Evolutionary conservation across 495 filamentous ascomycete species (phyloP).

Genomic region (Cetradonia linearis): DNA sequence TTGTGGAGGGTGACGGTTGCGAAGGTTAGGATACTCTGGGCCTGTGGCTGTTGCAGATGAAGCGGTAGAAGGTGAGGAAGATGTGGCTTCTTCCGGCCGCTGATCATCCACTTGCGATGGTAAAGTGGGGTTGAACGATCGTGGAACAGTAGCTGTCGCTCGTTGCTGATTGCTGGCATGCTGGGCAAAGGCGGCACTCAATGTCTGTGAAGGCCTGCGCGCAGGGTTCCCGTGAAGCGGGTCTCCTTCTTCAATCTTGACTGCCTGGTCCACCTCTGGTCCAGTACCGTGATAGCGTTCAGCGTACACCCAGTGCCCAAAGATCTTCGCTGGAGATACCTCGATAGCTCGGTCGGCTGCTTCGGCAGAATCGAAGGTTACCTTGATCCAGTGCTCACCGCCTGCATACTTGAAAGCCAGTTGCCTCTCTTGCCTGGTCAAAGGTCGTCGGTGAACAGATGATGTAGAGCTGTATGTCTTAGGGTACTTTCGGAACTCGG

Average conservation of each 20-base stretch:
- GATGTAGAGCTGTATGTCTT: constrained; percentile 57
- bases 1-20: constrained; percentile 20
- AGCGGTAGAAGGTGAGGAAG: constrained; percentile 37
- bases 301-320: constrained; percentile 66
- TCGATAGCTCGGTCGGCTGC: constrained; percentile 68
- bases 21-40: constrained; percentile 19
- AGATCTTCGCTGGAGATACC: constrained; percentile 64
- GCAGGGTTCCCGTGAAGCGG: constrained; percentile 24
- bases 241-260: constrained; percentile 39
- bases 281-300: constrained; percentile 65
- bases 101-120: constrained; percentile 11
- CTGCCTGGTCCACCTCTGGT: constrained; percentile 53
- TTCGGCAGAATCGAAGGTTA: constrained; percentile 76
- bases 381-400: constrained; percentile 82
- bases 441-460: constrained; percentile 42
- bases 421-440: constrained; percentile 58
- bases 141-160: constrained; percentile 33
- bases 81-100: constrained; percentile 28
- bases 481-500: constrained; percentile 44
- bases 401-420: constrained; percentile 67
- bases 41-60: constrained; percentile 55
- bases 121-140: constrained; percentile 32
- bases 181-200: constrained; percentile 32
- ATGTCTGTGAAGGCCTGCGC: constrained; percentile 29
- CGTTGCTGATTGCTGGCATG: constrained; percentile 28